Evolutionary conservation across 768 basidiomycete genomes (phyloP), one percentile per base, ranked within the genome.

Genomic region (Russula olivacea): DNA sequence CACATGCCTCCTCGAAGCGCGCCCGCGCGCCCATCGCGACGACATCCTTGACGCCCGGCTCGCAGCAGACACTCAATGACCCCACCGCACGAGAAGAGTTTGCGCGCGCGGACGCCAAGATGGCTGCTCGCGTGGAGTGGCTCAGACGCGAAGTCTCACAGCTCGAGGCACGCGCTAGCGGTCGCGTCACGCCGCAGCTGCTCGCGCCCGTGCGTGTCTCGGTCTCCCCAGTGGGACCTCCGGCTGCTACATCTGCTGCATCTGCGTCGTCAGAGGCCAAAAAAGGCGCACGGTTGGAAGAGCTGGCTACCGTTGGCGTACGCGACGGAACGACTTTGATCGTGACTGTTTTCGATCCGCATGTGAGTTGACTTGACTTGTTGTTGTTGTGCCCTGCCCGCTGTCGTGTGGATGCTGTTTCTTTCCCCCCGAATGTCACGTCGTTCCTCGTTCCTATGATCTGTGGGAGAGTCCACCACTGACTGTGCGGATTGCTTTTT

Each of bases 221-320:
- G 57, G 68, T 83, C 80, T 4, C 30, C 9, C 32, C 41, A 19
- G 61, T 3, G 63, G 65, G 32, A n/a, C n/a, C 51, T 19, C n/a
- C 51, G 7, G n/a, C 10, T 11, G 12, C 30, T 30, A 7, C 19
- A 11, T 58, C 28, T 28, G 4, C 5, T 63, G 65, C n/a, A 3
- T 10, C 32, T 32, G 32, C 34, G 11, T 34, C 34, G 63, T 61
- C 36, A 63, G 59, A 3, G 59, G 73, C 3, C 72, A 28, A 78
- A 49, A 77, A 72, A 49, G 25, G 8, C 1, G 36, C 38, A 40
- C 68, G 66, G 43, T 72, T 93, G 41, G 85, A 91, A 47, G 87
- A 91, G 58, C 71, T 93, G 28, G 87, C 91, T 1, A 91, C 91
- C 0, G 82, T 93, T 21, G 91, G 91, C 9, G 84, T 93, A 43